Conservation (phyloP, 345 rosid species). For the Linum usitatissimum region DNA sequence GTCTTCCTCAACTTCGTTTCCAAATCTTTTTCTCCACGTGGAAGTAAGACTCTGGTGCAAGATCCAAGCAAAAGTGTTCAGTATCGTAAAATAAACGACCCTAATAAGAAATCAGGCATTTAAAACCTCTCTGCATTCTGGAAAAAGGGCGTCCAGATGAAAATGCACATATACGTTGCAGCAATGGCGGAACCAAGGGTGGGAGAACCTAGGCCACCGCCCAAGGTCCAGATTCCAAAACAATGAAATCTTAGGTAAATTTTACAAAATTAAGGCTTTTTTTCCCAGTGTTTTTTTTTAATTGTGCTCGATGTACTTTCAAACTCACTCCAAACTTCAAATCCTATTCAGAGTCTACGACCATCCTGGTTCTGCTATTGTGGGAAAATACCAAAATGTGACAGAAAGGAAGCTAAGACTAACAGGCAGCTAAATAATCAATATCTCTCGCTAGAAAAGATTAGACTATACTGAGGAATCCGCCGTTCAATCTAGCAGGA, state of each 20-base stretch:
- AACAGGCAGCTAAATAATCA: not conserved
- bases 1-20: constrained; percentile 47
- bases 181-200: not conserved
- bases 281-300: too few species aligned
- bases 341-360: too few species aligned
- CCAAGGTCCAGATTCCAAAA: too few species aligned
- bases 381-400: too few species aligned
- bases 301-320: too few species aligned
- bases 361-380: too few species aligned
- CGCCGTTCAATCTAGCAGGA: not conserved
- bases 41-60: constrained; percentile 41
- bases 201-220: too few species aligned
- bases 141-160: not conserved
- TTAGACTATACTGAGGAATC: not conserved
- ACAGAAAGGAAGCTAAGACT: not conserved
- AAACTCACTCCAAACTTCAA: too few species aligned
- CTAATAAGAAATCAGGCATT: not conserved
- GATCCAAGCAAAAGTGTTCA: not conserved
- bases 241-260: too few species aligned
- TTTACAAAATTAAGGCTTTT: too few species aligned
- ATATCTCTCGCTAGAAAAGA: not conserved
- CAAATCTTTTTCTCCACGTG: constrained; percentile 72
- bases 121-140: not conserved
- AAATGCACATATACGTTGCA: not conserved
- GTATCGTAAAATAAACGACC: not conserved